Evolutionary conservation across 306 rosid species (phyloP).

Genomic region (Oxytropis ochrocephala): DNA sequence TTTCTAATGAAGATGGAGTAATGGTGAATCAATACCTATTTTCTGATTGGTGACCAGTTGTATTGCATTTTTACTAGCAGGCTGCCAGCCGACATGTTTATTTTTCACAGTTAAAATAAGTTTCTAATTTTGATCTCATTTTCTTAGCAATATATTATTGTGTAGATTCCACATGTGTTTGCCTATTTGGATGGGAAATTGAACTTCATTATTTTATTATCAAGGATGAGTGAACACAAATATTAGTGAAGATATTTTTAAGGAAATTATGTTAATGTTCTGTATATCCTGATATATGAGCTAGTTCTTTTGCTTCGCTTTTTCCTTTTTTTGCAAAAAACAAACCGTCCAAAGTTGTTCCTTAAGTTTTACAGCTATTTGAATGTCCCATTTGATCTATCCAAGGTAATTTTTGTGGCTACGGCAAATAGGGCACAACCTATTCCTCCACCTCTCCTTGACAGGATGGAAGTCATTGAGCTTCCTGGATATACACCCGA

Average conservation of each 20-base stretch:
- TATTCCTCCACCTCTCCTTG: conserved; percentile 88
- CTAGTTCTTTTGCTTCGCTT: neutral
- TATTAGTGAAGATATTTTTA: neutral
- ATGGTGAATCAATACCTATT: neutral
- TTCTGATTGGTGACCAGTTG: conserved; percentile 12
- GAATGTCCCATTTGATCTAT: conserved; percentile 97
- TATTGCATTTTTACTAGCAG: neutral
- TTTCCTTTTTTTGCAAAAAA: conserved; percentile 2
- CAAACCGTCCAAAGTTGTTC: conserved; percentile 24
- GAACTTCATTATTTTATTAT: neutral
- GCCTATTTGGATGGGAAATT: conserved; percentile 18
- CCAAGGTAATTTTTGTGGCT: conserved; percentile 88
- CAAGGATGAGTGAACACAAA: neutral
- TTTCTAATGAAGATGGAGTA: neutral
- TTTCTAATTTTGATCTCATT: conserved; percentile 3
- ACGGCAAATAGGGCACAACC: conserved; percentile 93
- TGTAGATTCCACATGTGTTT: neutral
- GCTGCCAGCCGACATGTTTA: neutral
- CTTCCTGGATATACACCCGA: conserved; percentile 96
- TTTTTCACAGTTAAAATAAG: neutral
- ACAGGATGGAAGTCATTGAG: conserved; percentile 99
- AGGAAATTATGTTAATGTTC: neutral
- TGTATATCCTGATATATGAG: conserved; percentile 1
- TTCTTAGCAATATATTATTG: conserved; percentile 1
- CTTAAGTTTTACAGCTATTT: conserved; percentile 76